Base-by-base conservation (phyloP, 345 rosid genomes). In the Aurinia saxatilis region DNA sequence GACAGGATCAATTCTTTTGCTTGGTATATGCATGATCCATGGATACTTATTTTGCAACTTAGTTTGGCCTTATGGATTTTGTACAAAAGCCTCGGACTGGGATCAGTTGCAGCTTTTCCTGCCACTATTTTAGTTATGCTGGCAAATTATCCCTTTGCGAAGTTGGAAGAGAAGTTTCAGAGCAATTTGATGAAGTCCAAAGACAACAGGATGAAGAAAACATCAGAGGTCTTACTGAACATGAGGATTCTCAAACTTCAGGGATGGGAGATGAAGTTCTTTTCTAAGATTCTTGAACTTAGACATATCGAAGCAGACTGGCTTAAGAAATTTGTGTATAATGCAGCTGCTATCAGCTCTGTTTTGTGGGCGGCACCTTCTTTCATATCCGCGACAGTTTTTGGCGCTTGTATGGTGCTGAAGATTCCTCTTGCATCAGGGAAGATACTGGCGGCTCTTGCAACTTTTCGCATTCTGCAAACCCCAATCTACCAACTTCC, bases 221-320 rank as follows among this genome's bases (percentile, higher is more conserved):
- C 88, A 46, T 75, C 93, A 8, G 96, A 89, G 74, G 72, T 84
- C 42, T 60, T 86, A 33, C 63, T 72, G 70, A 86, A 73, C 70
- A 89, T 89, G 87, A 89, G 75, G 78, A 81, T 86, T 60, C 79
- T 89, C 56, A 89, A 89, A 72, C 80, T 89, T 47, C 90, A 89
- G 7, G 82, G 84, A 8, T 89, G 96, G 96, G 96, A 89, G 64
- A 73, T 69, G 74, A 82, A 80, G 66, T 86, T 89, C 66, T 69
- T 67, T 35, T 55, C 63, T 0, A 68, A 71, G 68, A 74, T 86
- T 15, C 51, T 72, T 3, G 68, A 56, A 2, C 75, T 73, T 15
- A 66, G 91, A 41, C 57, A 63, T 8, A 34, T 39, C 0, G 95
- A 89, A 60, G 68, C 73, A 31, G 71, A 73, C 29, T 89, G 89